Evolutionary conservation across 1,139 yeast genomes (phyloP).

Genomic region (Kodamaea plutei): DNA sequence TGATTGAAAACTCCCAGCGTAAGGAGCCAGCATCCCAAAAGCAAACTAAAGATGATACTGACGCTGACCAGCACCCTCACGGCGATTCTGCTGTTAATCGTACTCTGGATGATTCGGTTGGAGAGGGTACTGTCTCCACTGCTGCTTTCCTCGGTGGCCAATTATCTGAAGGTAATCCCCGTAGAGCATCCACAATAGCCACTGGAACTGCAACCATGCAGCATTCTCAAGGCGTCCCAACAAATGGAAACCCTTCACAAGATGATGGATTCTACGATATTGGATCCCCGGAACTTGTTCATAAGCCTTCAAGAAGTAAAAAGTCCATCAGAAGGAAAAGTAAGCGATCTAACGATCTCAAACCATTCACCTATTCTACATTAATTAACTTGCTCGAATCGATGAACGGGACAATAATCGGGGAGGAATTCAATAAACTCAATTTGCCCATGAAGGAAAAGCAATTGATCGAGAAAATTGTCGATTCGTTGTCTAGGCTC

Average conservation of each 20-base stretch:
- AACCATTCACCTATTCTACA: conserved; percentile 57
- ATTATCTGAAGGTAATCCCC: not conserved
- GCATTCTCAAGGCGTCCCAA: conserved; percentile 4
- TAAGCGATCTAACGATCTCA: conserved; percentile 24
- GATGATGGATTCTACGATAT: conserved; percentile 37
- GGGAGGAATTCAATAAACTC: conserved; percentile 68
- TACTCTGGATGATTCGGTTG: conserved; percentile 1
- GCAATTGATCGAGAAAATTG: conserved; percentile 74
- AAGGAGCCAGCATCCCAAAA: too few species aligned
- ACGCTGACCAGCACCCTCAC: too few species aligned
- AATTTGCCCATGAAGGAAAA: conserved; percentile 76
- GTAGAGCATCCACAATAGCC: not conserved
- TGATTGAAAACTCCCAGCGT: too few species aligned
- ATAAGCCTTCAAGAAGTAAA: conserved; percentile 23
- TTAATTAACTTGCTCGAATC: conserved; percentile 56
- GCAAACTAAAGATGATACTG: too few species aligned
- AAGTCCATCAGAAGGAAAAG: conserved; percentile 26
- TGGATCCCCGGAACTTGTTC: conserved; percentile 33
- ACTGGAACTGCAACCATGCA: not conserved
- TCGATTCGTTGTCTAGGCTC: conserved; percentile 77
- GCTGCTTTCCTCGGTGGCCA: not conserved
- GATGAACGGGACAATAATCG: conserved; percentile 60
- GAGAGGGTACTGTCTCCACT: not conserved
- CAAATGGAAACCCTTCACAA: too few species aligned
- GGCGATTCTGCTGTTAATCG: not conserved